Conservation (phyloP, 352 stramenopile species). For the Discostella stelligera region DNA sequence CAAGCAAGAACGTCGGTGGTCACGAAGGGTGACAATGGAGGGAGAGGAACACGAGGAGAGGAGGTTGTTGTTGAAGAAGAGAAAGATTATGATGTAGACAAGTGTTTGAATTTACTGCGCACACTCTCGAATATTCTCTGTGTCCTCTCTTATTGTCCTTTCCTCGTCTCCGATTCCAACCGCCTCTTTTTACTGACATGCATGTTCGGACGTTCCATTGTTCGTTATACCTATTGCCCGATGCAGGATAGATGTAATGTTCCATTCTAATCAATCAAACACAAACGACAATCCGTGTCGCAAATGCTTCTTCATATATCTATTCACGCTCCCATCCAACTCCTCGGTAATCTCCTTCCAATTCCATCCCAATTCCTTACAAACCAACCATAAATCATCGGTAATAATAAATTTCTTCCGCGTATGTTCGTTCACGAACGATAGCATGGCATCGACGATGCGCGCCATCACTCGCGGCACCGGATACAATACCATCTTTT, state of each 20-base stretch:
- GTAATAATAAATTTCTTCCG: slow-evolving; percentile 76
- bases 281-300: slow-evolving; percentile 58
- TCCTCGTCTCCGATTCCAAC: no score
- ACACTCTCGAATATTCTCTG: no score
- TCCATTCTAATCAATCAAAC: slow-evolving; percentile 41
- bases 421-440: slow-evolving; percentile 76
- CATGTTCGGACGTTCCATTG: no score
- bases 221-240: no score
- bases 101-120: no score
- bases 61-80: background rate
- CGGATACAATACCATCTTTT: slow-evolving; percentile 76
- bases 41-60: background rate
- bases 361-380: slow-evolving; percentile 72
- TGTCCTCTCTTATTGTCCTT: no score
- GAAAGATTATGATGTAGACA: background rate
- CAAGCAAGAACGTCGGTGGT: background rate
- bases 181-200: no score
- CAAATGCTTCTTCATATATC: slow-evolving; percentile 73
- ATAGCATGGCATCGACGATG: slow-evolving; percentile 59
- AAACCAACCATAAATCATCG: slow-evolving; percentile 67
- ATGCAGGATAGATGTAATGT: no score
- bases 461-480: slow-evolving; percentile 57
- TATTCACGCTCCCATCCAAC: slow-evolving; percentile 59
- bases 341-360: slow-evolving; percentile 54
- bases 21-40: background rate